Conservation (phyloP, 106 monocot species). For the Narthecium ossifragum region DNA sequence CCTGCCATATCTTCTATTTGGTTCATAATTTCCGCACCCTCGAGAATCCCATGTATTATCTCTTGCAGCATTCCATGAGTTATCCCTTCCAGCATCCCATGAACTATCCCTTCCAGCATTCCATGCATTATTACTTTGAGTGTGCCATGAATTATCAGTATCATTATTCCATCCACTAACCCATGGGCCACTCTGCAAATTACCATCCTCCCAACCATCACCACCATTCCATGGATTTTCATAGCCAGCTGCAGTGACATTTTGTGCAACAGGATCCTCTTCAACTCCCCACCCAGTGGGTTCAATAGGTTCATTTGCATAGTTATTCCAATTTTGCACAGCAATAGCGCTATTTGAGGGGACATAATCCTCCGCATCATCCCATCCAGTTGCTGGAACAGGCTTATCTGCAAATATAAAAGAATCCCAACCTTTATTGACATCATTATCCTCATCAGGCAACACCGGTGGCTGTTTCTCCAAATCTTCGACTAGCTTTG, state of each 20-base stretch:
- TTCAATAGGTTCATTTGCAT: conserved; percentile 7
- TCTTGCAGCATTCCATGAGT: background rate
- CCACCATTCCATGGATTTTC: too few species aligned
- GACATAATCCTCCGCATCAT: conserved; percentile 11
- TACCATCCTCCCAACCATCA: too few species aligned
- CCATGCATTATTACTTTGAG: too few species aligned
- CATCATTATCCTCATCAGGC: background rate
- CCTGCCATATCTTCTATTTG: background rate
- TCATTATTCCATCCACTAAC: too few species aligned
- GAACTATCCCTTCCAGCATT: too few species aligned
- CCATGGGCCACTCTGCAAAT: too few species aligned
- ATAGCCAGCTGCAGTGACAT: too few species aligned
- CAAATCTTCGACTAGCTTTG: conserved; percentile 33
- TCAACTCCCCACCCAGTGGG: conserved; percentile 8
- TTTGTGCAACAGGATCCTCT: too few species aligned
- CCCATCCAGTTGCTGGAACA: conserved; percentile 16
- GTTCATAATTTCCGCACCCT: background rate
- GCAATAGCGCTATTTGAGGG: background rate
- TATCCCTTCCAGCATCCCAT: background rate
- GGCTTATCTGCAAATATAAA: conserved; percentile 9
- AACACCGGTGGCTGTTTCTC: conserved; percentile 13
- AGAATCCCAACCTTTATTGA: conserved; percentile 9
- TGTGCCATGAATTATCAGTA: too few species aligned
- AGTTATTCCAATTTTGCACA: conserved; percentile 21
- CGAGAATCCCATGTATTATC: background rate